Evolutionary conservation across 2,329 filamentous ascomycete genomes (phyloP), one percentile per base, ranked within the genome.

Genomic region (Helminthosporium solani): DNA sequence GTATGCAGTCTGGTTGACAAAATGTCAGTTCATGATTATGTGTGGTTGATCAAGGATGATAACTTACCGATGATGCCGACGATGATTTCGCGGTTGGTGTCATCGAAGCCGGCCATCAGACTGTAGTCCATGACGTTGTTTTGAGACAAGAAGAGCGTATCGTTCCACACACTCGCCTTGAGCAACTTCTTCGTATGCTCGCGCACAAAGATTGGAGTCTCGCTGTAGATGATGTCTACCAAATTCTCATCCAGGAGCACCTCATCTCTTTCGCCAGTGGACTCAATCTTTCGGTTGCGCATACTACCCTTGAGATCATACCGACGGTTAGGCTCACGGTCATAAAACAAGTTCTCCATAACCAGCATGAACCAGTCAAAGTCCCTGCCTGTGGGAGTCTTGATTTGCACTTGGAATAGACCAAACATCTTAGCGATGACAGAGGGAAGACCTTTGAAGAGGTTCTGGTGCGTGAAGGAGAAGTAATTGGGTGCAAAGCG

Each of bases 81-180:
- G 12, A 97, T 90, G 12, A 99, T 82, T 72, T 99, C 92, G 61
- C 92, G 91, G 53, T 84, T 82, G 30, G 80, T 79, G 67, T 96
- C 94, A 62, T 99, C 92, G 35, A 99, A 95, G 0, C 92, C 95
- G 44, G 96, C 91, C 94, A 99, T 99, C 35, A 99, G 80, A 19
- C 87, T 94, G 73, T 99, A 99, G 72, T 99, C 94, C 94, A 99
- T 99, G 44, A 99, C 94, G 61, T 97, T 94, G 65, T 97, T 92
- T 31, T 90, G 84, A 38, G 88, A 90, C 42, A 99, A 75, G 74
- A 97, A 99, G 21, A 99, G 77, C 1, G 95, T 99, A 67, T 99
- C 95, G 66, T 99, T 99, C 85, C 90, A 97, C 2, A 99, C 91
- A 8, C 88, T 94, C 42, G 88, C 88, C 52, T 90, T 84, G 25